Evolutionary conservation across 805 yeast species (phyloP).

Genomic region (Clavispora vitiphila): DNA sequence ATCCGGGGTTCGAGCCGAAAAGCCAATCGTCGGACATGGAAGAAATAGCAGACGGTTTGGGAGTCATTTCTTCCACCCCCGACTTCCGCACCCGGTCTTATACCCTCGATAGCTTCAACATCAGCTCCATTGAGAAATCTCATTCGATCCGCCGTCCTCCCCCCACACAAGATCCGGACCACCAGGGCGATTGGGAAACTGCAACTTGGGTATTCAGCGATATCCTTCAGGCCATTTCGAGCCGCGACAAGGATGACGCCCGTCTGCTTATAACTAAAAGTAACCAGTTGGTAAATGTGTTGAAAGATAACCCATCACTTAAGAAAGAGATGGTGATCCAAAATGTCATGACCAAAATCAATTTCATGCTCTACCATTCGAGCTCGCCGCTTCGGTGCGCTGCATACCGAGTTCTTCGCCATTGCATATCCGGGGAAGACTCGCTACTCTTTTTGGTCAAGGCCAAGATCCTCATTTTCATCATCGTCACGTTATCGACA

Average conservation of each 20-base stretch:
- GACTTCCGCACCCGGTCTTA: slow-evolving; percentile 9
- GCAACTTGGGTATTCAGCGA: slow-evolving; percentile 62
- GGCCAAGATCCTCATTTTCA: slow-evolving; percentile 54
- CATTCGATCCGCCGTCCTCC: slow-evolving; percentile 3
- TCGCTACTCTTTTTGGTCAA: slow-evolving; percentile 51
- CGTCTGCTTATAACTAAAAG: slow-evolving; percentile 52
- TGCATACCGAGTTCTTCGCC: slow-evolving; percentile 70
- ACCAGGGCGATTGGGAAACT: slow-evolving; percentile 7
- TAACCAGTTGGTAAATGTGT: slow-evolving; percentile 56
- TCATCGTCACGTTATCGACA: slow-evolving; percentile 61
- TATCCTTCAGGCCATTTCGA: slow-evolving; percentile 48
- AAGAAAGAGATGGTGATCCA: slow-evolving; percentile 60
- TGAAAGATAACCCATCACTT: slow-evolving; percentile 54
- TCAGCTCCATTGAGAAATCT: slow-evolving; percentile 14
- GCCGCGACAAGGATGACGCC: slow-evolving; percentile 42
- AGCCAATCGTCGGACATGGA: not conserved
- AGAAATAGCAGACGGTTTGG: not conserved
- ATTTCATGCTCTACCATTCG: slow-evolving; percentile 52
- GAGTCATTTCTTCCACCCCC: not conserved
- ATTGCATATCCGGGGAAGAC: slow-evolving; percentile 50
- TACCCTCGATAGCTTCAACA: slow-evolving; percentile 16
- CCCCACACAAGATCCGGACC: not conserved
- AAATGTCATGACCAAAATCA: slow-evolving; percentile 54
- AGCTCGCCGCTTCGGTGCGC: slow-evolving; percentile 64
- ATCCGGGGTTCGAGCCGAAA: not conserved